Base-by-base conservation (phyloP, 164 flowering plant genomes). In the Saururus chinensis region DNA sequence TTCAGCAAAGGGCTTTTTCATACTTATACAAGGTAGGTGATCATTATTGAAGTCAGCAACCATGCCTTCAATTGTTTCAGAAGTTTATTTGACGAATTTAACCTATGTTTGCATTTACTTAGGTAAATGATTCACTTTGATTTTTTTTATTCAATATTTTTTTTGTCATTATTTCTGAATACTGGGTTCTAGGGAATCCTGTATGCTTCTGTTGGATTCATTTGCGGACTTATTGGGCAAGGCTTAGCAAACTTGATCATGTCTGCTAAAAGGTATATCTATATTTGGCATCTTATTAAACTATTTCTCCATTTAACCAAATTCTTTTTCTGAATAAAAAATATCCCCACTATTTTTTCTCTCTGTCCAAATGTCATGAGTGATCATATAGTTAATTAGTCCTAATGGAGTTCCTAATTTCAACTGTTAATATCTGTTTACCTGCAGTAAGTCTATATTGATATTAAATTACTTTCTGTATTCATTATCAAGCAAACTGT, bases 221-320 rank as follows among this genome's bases (percentile, higher is more conserved):
- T 73, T 10, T 92, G 98, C 70, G 97, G 98, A 40, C 56, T 93
- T 70, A 70, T 93, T 63, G 98, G 98, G 55, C 98, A 93, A 81
- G 97, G 98, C 60, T 88, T 93, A 69, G 97, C 97, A 62, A 93
- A 93, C 78, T n/a, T 77, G 70, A 84, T 93, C 51, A 93, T 93
- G 98, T 88, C 82, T 64, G 95, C 96, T 40, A 93, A 88, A 72
- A 59, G 98, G 98, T 93, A 78, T 45, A 12, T 12, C 2, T 17
- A 17, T 12, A 45, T 45, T 45, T 17, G 17, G 2, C 49, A 12
- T 12, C 7, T 4, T 13, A 45, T 45, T 45, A 12, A 17, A 12
- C 49, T 17, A 12, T 45, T 45, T 1, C 17, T 12, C 17, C 1
- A 17, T 45, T 45, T 12, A 8, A 45, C 1, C 2, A 12, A 3